Base-by-base conservation (phyloP, 192 early-diverging fungal species). In the Mortierella alpina region DNA sequence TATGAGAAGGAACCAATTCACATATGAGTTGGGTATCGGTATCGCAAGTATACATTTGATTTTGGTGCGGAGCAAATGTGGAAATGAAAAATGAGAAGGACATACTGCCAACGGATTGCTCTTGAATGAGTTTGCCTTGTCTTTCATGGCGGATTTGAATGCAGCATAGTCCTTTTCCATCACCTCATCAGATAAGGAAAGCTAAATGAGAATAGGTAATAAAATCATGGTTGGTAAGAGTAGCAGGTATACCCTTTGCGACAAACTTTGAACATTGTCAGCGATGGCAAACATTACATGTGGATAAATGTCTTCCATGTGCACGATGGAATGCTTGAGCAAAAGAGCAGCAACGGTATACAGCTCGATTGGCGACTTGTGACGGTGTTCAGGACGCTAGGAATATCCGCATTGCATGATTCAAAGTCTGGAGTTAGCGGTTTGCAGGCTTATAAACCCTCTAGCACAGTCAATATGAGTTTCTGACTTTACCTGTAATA, bases 281-380 rank as follows among this genome's bases (percentile, higher is more conserved):
- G 42, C 31, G 47, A 18, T 7, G 23, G 61, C 18, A 14, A 1
- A 7, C 41, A 73, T 74, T 80, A 87, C 82, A 68, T 94, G 87
- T 39, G 91, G 89, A 56, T 90, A 91, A 17, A 95, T 56, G 66
- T 93, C 92, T 20, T 87, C 90, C 4, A 94, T 66, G 7, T 46
- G 41, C 11, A 80, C 48, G 20, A 80, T 58, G 6, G 70, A 67
- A 40, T 72, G 58, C 42, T 59, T 72, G 45, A 72, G 59, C 46
- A 80, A 46, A 18, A 80, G 17, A 1, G 77, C 77, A 10, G 77
- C 51, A 0, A 72, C 60, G 41, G 59, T 80, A 31, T 80, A 80
- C 46, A 72, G 20, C 6, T 66, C 44, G 42, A 40, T 6, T 87
- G 85, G 22, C 87, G 42, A 3, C 82, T 75, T 59, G 87, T 86